Conservation (phyloP, 768 basidiomycete species). For the Sporobolomyces roseus region DNA sequence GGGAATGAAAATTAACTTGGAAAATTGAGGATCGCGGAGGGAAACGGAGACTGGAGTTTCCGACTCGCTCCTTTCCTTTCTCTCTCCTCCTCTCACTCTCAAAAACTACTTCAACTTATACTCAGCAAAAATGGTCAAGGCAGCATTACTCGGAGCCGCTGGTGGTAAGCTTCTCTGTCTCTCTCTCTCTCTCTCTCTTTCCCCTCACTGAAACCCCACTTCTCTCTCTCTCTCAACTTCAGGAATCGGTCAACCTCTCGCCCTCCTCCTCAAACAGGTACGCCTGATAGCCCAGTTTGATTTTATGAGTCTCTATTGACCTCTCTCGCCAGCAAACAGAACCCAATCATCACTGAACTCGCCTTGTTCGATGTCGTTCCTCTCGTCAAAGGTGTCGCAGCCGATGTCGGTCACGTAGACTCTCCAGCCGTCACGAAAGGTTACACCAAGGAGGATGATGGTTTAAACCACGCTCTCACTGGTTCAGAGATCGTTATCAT, state of each 20-base stretch:
- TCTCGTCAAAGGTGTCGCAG: constrained; percentile 61
- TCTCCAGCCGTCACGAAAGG: constrained; percentile 80
- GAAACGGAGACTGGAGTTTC: too few species aligned
- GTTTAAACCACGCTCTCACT: constrained; percentile 72
- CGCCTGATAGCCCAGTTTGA: too few species aligned
- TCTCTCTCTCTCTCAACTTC: constrained; percentile 12
- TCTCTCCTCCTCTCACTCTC: constrained; percentile 1
- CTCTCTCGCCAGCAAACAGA: background rate
- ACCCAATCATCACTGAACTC: constrained; percentile 56
- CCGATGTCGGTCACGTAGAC: constrained; percentile 88
- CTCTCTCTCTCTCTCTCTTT: background rate
- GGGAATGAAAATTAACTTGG: too few species aligned
- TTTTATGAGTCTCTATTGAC: too few species aligned
- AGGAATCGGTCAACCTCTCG: constrained; percentile 93
- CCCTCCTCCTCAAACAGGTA: constrained; percentile 76
- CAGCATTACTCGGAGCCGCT: constrained; percentile 89
- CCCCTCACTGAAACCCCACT: constrained; percentile 12
- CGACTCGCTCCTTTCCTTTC: background rate
- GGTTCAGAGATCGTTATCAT: constrained; percentile 90
- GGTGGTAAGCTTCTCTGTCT: constrained; percentile 12
- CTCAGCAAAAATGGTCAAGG: constrained; percentile 60
- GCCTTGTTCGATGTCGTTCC: constrained; percentile 93
- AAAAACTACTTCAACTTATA: constrained; percentile 25
- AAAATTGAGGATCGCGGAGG: too few species aligned
- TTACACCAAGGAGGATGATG: constrained; percentile 69